Evolutionary conservation across 768 basidiomycete genomes (phyloP).

Genomic region (Rhodotorula taiwanensis): DNA sequence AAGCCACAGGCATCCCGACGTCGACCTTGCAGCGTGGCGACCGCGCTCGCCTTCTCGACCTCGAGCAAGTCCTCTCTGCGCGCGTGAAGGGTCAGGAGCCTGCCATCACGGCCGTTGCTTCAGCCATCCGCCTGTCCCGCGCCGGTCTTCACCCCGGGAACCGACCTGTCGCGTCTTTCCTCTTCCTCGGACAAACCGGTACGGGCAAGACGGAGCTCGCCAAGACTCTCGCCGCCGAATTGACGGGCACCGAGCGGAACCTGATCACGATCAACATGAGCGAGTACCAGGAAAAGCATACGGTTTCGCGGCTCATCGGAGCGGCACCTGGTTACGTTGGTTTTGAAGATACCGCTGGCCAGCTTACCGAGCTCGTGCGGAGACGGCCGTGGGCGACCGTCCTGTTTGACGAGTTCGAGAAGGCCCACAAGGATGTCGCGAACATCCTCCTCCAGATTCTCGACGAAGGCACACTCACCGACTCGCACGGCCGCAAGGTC

Average conservation of each 20-base stretch:
- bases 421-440: slow-evolving; percentile 48
- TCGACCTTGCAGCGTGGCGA: slow-evolving; percentile 43
- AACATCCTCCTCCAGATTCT: slow-evolving; percentile 49
- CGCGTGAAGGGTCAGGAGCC: slow-evolving; percentile 85
- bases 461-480: slow-evolving; percentile 48
- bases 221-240: slow-evolving; percentile 74
- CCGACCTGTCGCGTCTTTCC: slow-evolving; percentile 80
- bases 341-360: slow-evolving; percentile 73
- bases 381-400: slow-evolving; percentile 38
- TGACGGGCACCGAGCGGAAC: slow-evolving; percentile 63
- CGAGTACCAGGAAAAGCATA: slow-evolving; percentile 60
- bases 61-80: slow-evolving; percentile 67
- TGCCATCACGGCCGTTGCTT: slow-evolving; percentile 69
- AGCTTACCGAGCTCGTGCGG: slow-evolving; percentile 38
- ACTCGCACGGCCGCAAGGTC: slow-evolving; percentile 46
- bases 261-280: slow-evolving; percentile 25
- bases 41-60: slow-evolving; percentile 69
- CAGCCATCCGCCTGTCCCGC: slow-evolving; percentile 87
- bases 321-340: slow-evolving; percentile 91
- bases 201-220: slow-evolving; percentile 76
- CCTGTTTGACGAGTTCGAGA: slow-evolving; percentile 44
- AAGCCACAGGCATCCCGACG: slow-evolving; percentile 68
- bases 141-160: slow-evolving; percentile 82
- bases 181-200: slow-evolving; percentile 52
- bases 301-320: slow-evolving; percentile 81